Evolutionary conservation across 495 filamentous ascomycete genomes (phyloP), one percentile per base, ranked within the genome.

Genomic region (Penicillium soppii): DNA sequence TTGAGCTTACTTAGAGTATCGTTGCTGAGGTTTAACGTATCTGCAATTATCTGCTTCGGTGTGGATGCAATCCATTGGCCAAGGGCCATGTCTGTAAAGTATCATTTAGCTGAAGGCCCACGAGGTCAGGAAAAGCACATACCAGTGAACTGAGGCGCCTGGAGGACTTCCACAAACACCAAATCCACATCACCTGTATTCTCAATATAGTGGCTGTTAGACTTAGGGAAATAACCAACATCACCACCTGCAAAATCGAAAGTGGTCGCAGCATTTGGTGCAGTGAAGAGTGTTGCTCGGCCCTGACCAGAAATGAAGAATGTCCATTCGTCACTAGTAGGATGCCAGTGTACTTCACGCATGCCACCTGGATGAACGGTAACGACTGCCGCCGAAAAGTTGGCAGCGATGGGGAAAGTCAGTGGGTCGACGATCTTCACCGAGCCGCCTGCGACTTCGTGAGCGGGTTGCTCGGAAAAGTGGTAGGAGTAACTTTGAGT

Each of bases 341-440:
- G 83, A 54, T 90, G 87, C 88, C 88, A 92, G 67, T 92, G 88
- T 35, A 92, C 80, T 62, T 92, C 88, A 3, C 88, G 80, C 79
- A 92, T 80, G 1, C 82, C 85, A 33, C 86, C 86, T 0, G 87
- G 86, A 33, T 83, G 72, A 15, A 92, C 77, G 1, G 80, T 84
- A 0, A 88, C 83, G 0, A 87, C 59, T 0, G 85, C 85, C 0
- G 81, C 80, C 1, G 81, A 79, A 68, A 88, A 84, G 55, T 75
- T 79, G 22, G 46, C 51, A 3, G 80, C 76, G 8, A 86, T 68
- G 4, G 86, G 86, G 72, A 89, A 89, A 5, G 73, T 82, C 0
- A 65, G 52, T 0, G 84, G 82, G 53, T 89, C 86, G 16, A 87
- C 65, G 50, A 88, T 82, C 67, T 88, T 87, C 37, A 90, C 79